These are phyloP conservation scores for Talaromyces islandicus DNA, from an alignment of 2,329 filamentous ascomycete species.

Conservation along the genomic window DNA sequence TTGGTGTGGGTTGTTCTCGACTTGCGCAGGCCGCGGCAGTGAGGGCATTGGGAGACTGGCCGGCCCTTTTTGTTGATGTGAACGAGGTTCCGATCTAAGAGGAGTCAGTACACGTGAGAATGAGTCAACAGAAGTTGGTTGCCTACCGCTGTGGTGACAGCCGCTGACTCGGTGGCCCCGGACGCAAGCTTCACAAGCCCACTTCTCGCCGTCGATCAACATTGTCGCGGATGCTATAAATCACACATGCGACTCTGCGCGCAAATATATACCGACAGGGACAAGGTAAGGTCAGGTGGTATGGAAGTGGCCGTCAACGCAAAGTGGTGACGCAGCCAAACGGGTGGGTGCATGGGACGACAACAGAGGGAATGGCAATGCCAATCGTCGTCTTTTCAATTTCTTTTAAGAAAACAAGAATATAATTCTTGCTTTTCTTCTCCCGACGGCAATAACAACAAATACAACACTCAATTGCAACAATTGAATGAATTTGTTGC, in stretches of 20 bases:
- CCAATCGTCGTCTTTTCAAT: background rate
- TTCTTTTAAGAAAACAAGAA: background rate
- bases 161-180: conserved; percentile 98
- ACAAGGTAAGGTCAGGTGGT: conserved; percentile 9
- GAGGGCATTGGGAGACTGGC: conserved; percentile 93
- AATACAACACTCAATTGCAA: background rate
- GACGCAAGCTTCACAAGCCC: conserved; percentile 95
- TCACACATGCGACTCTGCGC: conserved; percentile 37
- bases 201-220: conserved; percentile 95
- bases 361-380: background rate
- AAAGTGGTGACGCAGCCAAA: background rate
- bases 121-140: conserved; percentile 9
- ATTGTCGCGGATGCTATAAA: conserved; percentile 45
- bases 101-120: conserved; percentile 1
- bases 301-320: background rate
- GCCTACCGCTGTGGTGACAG: conserved; percentile 89
- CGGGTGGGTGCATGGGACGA: background rate
- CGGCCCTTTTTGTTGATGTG: conserved; percentile 98
- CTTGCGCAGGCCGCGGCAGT: conserved; percentile 95
- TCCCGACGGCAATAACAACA: background rate
- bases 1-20: conserved; percentile 90
- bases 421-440: background rate
- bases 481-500: conserved; percentile 11
- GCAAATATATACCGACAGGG: conserved; percentile 13
- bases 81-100: conserved; percentile 77